Base-by-base conservation (phyloP, 768 basidiomycete genomes). In the Mycena belliarum region DNA sequence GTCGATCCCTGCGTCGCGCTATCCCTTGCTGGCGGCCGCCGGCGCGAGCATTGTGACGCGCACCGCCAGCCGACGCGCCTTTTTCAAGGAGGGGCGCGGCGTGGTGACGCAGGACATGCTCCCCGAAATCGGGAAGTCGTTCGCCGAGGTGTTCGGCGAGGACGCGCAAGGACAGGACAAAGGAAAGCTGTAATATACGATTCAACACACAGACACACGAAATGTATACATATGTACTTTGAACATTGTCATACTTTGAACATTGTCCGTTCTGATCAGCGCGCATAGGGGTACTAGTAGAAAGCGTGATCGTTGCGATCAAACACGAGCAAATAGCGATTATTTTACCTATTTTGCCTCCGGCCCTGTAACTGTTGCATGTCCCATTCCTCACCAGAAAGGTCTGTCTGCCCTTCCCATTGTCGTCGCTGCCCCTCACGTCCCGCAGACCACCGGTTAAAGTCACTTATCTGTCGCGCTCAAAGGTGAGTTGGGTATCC, bases 11-110 rank as follows among this genome's bases (percentile, higher is more conserved):
- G 71, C 80, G 29, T 86, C 86, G 25, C 79, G 83, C 14, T 82
- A 98, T 62, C 92, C 96, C 0, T 72, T 96, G 9, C 74, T 98
- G 10, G 92, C 94, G 0, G 91, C 94, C 10, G 79, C 92, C 16
- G 95, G 85, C 1, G 96, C 85, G 10, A 93, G 92, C 52, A 85
- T 94, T 71, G 86, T 97, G 12, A 98, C 95, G 8, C 86, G 97
- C 8, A 87, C 88, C 3, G 82, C 91, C 16, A 95, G 93, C 51
- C 82, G 83, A 29, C 73, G 81, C 21, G 93, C 93, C 3, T 99
- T 92, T 68, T 70, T 73, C 38, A 83, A 85, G 67, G 80, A 88
- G 63, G 91, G 93, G 1, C 78, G 97, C 63, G 85, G 86, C 54
- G 82, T 96, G 60, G 83, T 95, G 33, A 95, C 93, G 4, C 78